A percentile compares a stretch with the other conserved stretches of the same genome.
phyloP scores from a whole-genome alignment of 352 stramenopile species.

The Phytopythium delawarense region DNA sequence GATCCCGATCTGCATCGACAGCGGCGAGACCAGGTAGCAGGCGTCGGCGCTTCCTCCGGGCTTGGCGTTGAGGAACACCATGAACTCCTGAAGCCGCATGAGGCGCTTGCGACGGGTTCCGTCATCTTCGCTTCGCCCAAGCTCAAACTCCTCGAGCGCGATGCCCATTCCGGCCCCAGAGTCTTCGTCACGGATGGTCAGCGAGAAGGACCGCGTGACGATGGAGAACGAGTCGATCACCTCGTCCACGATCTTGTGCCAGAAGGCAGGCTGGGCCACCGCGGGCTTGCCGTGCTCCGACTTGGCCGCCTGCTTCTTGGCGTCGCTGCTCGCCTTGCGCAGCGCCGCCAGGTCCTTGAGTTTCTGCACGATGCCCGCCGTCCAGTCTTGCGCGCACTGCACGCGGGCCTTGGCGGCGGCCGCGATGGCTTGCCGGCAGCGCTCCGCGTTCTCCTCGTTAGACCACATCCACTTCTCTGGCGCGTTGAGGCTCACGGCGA shows the following conservation, averaged over 20 bases:
- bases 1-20: constrained; percentile 54
- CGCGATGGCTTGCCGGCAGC: constrained; percentile 48
- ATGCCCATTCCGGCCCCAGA: constrained; percentile 49
- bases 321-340: constrained; percentile 24
- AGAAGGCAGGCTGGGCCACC: constrained; percentile 33
- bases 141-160: constrained; percentile 53
- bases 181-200: constrained; percentile 64
- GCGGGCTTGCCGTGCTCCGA: constrained; percentile 2
- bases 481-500: constrained; percentile 52
- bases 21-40: constrained; percentile 44
- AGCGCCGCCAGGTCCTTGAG: constrained; percentile 45
- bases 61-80: constrained; percentile 61
- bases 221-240: constrained; percentile 73
- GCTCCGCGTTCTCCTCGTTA: constrained; percentile 54
- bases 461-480: constrained; percentile 80
- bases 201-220: constrained; percentile 34
- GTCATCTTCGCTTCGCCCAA: constrained; percentile 29
- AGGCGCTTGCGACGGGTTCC: constrained; percentile 37
- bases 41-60: constrained; percentile 22
- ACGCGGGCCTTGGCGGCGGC: constrained; percentile 48
- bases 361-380: constrained; percentile 49
- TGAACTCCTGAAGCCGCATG: constrained; percentile 56
- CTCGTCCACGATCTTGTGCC: constrained; percentile 56
- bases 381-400: constrained; percentile 54
- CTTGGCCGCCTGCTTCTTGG: constrained; percentile 9